These are phyloP conservation scores for Voacanga thouarsii DNA, from an alignment of 257 asterid species.

Conservation along the genomic window DNA sequence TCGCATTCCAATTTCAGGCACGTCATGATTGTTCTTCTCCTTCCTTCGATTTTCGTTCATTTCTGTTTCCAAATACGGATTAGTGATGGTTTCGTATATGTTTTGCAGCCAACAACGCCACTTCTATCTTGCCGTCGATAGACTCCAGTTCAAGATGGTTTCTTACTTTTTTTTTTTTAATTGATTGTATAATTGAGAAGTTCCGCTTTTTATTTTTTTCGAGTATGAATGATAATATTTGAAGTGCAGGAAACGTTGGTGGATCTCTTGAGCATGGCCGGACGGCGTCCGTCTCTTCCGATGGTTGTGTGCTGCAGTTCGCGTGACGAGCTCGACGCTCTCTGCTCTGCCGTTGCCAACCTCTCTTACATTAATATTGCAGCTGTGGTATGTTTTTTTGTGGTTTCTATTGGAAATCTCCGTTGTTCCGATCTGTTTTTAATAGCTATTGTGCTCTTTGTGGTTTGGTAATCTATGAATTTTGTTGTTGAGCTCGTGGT, in stretches of 20 bases:
- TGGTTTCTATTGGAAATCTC: neutral
- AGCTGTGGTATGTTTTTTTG: constrained; percentile 39
- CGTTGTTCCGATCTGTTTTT: neutral
- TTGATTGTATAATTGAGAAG: neutral
- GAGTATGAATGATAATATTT: neutral
- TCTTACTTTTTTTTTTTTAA: neutral
- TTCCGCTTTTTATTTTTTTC: neutral
- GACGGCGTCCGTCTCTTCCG: constrained; percentile 72
- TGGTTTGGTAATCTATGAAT: neutral
- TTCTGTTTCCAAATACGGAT: neutral
- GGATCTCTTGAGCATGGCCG: constrained; percentile 75
- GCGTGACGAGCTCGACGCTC: constrained; percentile 88
- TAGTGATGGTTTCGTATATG: neutral
- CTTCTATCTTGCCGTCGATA: constrained; percentile 92
- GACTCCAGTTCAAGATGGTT: constrained; percentile 87
- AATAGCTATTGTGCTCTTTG: neutral
- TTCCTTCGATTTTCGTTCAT: neutral
- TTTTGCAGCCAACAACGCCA: constrained; percentile 76
- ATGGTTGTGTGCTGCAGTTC: constrained; percentile 83
- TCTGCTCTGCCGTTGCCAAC: constrained; percentile 55
- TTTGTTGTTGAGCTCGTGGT: neutral
- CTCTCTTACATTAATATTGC: constrained; percentile 52
- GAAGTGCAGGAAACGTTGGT: constrained; percentile 59
- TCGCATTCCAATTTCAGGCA: constrained; percentile 51
- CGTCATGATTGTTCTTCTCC: neutral